Conservation (phyloP, 108 stramenopile genomes). For the Asterionellopsis glacialis region DNA sequence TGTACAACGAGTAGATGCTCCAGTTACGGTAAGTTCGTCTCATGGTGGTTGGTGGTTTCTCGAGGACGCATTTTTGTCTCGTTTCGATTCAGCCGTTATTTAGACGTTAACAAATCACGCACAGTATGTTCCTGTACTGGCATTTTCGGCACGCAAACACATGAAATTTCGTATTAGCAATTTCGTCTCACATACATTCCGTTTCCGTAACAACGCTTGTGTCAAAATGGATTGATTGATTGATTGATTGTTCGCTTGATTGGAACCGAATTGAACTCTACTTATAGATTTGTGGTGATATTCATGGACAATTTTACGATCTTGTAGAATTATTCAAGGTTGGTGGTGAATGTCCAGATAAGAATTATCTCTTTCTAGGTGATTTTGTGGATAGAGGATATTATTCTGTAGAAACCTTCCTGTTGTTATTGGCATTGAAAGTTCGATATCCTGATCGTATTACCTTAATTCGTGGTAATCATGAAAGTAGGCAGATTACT, state of each 20-base stretch:
- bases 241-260: neutral
- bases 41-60: neutral
- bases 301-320: constrained; percentile 96
- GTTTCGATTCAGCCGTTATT: constrained; percentile 2
- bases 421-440: constrained; percentile 86
- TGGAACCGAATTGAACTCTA: neutral
- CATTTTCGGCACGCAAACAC: neutral
- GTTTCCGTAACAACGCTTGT: neutral
- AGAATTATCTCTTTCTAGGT: constrained; percentile 90
- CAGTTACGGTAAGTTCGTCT: constrained; percentile 71
- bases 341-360: constrained; percentile 78
- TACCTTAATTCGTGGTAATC: constrained; percentile 89
- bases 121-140: no score
- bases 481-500: constrained; percentile 92
- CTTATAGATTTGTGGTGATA: constrained; percentile 71
- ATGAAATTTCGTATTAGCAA: neutral
- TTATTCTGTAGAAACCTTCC: constrained; percentile 91
- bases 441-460: constrained; percentile 83
- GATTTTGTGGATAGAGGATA: constrained; percentile 95
- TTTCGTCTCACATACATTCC: neutral
- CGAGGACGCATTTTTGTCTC: neutral
- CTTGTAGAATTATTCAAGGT: constrained; percentile 81
- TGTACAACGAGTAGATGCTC: constrained; percentile 90
- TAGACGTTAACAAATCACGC: constrained; percentile 3
- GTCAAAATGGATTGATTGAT: no score